Conservation (phyloP, 495 filamentous ascomycete species). For the Tuber calosporum region DNA sequence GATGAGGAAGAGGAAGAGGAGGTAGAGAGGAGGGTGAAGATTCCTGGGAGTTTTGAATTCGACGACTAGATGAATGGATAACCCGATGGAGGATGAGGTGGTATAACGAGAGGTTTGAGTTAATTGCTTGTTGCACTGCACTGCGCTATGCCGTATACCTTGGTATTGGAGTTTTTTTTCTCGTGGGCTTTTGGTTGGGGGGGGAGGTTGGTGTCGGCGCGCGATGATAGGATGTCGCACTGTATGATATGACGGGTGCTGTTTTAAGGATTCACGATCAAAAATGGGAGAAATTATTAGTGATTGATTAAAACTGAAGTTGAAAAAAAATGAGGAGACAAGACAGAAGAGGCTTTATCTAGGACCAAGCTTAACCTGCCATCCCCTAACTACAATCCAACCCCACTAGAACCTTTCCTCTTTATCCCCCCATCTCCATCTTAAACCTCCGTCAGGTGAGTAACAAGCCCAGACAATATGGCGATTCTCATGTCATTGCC, state of each 20-base stretch:
- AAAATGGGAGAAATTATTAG: background rate
- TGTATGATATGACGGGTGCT: background rate
- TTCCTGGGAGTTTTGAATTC: background rate
- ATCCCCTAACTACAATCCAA: background rate
- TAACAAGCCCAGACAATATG: slow-evolving; percentile 38
- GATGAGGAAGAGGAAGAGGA: background rate
- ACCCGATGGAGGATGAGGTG: background rate
- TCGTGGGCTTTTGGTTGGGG: background rate
- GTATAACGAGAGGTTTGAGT: background rate
- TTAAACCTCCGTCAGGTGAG: slow-evolving; percentile 37
- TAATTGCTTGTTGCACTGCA: background rate
- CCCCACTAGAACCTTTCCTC: background rate
- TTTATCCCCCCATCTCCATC: background rate
- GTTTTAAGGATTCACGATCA: background rate
- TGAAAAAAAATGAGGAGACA: background rate
- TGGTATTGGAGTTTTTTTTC: background rate
- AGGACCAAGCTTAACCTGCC: background rate
- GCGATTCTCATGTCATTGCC: slow-evolving; percentile 39
- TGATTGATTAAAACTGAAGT: background rate
- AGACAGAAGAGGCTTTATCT: background rate
- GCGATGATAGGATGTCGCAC: background rate
- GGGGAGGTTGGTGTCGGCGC: background rate
- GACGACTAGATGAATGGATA: background rate
- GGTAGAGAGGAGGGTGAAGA: background rate
- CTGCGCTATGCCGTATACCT: background rate